Evolutionary conservation across 495 filamentous ascomycete species (phyloP), one percentile per base, ranked within the genome.

Genomic region (Penicillium robsamsonii): DNA sequence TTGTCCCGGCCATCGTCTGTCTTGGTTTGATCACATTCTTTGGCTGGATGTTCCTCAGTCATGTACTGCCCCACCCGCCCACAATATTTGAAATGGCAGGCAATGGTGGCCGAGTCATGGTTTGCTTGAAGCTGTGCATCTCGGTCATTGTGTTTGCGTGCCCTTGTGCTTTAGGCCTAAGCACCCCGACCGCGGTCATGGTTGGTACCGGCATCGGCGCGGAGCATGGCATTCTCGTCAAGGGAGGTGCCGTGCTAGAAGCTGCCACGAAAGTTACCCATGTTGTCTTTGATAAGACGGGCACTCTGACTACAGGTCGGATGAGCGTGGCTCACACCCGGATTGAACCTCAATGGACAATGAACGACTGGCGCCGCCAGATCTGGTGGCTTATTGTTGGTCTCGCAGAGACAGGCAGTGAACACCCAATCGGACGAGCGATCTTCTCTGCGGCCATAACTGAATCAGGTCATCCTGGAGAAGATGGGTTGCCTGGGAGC

Each of bases 271-370:
- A 90, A 65, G 81, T 99, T 64, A 93, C 84, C 15, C 88, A 96
- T 54, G 83, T 97, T 41, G 92, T 99, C n/a, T 85, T 97, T n/a
- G 94, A 99, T 75, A 99, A 99, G 79, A 99, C 94, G 4, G 94
- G 94, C 27, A 99, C 94, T 2, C 77, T 99, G 60, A 99, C 94
- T 0, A 84, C 91, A 53, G 94, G 94, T 0, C 91, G 89, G 69
- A 97, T 99, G 94, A 91, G 80, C 56, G 92, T 97, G 25, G 85
- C 89, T 22, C 83, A 87, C 55, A 73, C 78, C 18, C 83, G 82
- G 37, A 77, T 91, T 48, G 82, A 83, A 35, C 72, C 82, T 22
- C 75, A 80, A 0, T 97, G 92, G 92, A 74, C 81, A 29, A 75
- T 79, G 37, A 84, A 81, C 46, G 82, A 87, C 29, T 85, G 81